These are phyloP conservation scores for Corylus heterophylla DNA, from an alignment of 306 rosid genomes.

Conservation along the genomic window DNA sequence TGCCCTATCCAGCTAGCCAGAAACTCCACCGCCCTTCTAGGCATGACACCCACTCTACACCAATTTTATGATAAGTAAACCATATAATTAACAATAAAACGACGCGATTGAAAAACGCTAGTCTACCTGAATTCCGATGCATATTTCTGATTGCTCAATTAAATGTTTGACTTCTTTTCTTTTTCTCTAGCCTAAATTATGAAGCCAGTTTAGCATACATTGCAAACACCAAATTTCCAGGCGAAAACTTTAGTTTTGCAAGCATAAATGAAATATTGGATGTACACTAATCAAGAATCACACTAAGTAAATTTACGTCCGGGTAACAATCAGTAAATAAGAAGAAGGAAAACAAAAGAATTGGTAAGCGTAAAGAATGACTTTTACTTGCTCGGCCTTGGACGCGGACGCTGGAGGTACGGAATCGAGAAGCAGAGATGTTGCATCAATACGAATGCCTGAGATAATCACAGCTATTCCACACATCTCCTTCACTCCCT, in stretches of 20 bases:
- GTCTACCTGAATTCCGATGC: neutral
- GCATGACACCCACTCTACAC: too few relatives aligned
- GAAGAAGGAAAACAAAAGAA: neutral
- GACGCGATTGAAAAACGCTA: neutral
- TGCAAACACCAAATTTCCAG: too few relatives aligned
- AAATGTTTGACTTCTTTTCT: neutral
- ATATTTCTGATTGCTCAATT: neutral
- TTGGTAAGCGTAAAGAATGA: neutral
- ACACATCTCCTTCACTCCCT: conserved; percentile 55
- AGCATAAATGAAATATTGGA: neutral
- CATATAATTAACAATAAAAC: too few relatives aligned
- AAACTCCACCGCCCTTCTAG: too few relatives aligned
- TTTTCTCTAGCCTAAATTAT: neutral
- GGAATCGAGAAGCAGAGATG: conserved; percentile 41
- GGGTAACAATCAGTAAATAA: neutral
- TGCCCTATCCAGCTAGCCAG: too few relatives aligned
- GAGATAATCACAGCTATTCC: conserved; percentile 80
- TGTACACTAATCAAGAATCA: neutral
- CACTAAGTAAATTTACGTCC: neutral
- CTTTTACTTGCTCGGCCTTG: conserved; percentile 48
- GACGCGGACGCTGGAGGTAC: conserved; percentile 6
- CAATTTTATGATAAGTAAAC: too few relatives aligned
- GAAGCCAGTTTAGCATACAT: neutral
- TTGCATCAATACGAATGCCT: conserved; percentile 53
- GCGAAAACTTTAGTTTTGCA: neutral